A percentile compares a stretch with the other conserved stretches of the same genome.
These are phyloP conservation scores for Suillus paluster DNA, from an alignment of 768 basidiomycete species.

Conservation along the genomic window DNA sequence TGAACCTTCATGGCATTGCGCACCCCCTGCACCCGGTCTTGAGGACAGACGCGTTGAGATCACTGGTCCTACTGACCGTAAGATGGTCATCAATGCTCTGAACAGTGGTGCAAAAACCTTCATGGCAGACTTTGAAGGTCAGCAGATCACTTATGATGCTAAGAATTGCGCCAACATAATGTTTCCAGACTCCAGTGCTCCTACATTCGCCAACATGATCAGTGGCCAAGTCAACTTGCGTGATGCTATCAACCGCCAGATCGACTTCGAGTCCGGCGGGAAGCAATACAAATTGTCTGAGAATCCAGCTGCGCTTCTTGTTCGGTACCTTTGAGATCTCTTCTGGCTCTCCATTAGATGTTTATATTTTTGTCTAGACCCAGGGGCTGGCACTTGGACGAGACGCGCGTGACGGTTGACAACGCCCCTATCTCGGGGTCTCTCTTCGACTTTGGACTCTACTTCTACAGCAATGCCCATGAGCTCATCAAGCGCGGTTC, in stretches of 20 bases:
- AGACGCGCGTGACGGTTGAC: constrained; percentile 89
- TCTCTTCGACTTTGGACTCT: constrained; percentile 95
- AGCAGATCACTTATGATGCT: constrained; percentile 15
- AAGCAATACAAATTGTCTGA: constrained; percentile 91
- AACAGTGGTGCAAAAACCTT: constrained; percentile 97
- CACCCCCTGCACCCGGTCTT: constrained; percentile 87
- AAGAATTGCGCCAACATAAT: constrained; percentile 10
- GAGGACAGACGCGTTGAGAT: constrained; percentile 98
- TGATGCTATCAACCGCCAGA: constrained; percentile 86
- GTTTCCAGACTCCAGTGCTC: constrained; percentile 82
- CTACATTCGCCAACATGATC: constrained; percentile 91
- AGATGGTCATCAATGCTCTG: constrained; percentile 98
- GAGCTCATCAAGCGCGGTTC: constrained; percentile 86
- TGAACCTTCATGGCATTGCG: constrained; percentile 92
- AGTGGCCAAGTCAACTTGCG: constrained; percentile 94
- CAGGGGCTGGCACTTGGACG: constrained; percentile 98
- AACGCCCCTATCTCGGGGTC: constrained; percentile 89
- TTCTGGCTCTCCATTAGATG: neutral
- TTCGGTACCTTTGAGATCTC: constrained; percentile 61
- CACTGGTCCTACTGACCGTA: constrained; percentile 96
- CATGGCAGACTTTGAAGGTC: constrained; percentile 99
- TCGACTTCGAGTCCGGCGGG: constrained; percentile 86
- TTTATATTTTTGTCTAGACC: constrained; percentile 55
- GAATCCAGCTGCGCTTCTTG: constrained; percentile 88
- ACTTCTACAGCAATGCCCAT: constrained; percentile 97